These are phyloP conservation scores for Phoma sp. DNA, from an alignment of 2,329 filamentous ascomycete species.

Conservation along the genomic window DNA sequence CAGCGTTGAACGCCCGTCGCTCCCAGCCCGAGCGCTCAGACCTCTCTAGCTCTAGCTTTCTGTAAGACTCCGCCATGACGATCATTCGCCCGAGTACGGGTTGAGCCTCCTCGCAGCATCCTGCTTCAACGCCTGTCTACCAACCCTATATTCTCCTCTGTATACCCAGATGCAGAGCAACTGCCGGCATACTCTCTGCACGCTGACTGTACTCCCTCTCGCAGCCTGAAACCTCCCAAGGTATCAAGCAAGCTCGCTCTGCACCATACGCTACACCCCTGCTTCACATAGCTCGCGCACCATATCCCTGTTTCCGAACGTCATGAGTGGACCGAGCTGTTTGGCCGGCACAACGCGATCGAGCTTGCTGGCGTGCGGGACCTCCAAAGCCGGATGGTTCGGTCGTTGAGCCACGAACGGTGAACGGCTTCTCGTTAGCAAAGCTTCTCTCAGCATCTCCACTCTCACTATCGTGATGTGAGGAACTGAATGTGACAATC, in stretches of 20 bases:
- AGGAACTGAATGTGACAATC: no score
- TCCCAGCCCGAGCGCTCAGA: constrained; percentile 15
- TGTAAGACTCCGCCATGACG: constrained; percentile 12
- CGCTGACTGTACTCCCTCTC: background rate
- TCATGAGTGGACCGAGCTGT: constrained; percentile 22
- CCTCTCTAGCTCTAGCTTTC: constrained; percentile 3
- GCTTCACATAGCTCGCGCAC: constrained; percentile 3
- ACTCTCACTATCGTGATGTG: background rate
- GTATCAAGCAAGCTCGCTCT: constrained; percentile 8
- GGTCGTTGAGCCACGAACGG: constrained; percentile 18
- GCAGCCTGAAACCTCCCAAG: constrained; percentile 6
- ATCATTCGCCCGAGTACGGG: constrained; percentile 7
- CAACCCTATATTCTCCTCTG: background rate
- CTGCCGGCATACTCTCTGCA: background rate
- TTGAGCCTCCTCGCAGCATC: constrained; percentile 12
- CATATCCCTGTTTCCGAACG: constrained; percentile 20
- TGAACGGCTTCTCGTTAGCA: background rate
- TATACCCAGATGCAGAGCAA: background rate
- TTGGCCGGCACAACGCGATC: constrained; percentile 12
- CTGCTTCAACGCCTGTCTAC: background rate
- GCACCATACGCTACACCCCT: background rate
- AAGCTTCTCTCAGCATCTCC: background rate
- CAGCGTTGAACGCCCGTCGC: constrained; percentile 17
- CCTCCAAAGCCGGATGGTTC: no score
- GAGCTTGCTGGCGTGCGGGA: constrained; percentile 5